phyloP scores from a whole-genome alignment of 2,329 filamentous ascomycete species.

The Alternaria longipes region DNA sequence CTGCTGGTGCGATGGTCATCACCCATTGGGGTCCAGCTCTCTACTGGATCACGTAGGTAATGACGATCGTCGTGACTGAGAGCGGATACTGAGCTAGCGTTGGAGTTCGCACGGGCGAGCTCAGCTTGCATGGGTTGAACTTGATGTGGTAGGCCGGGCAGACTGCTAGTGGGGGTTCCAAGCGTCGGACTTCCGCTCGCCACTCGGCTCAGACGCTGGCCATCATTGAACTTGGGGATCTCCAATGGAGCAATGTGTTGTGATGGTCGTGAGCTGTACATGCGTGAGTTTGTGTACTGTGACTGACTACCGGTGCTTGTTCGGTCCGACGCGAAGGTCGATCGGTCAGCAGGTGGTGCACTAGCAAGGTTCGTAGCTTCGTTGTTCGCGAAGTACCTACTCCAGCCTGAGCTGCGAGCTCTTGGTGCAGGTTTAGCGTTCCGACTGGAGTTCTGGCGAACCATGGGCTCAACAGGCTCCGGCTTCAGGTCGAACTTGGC shows the following conservation, averaged over 20 bases:
- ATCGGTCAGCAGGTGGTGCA: constrained; percentile 67
- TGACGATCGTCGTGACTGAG: constrained; percentile 44
- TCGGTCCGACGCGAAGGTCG: constrained; percentile 51
- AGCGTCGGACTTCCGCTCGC: constrained; percentile 75
- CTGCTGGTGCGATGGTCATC: constrained; percentile 53
- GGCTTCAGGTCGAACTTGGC: constrained; percentile 55
- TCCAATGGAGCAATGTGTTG: constrained; percentile 73
- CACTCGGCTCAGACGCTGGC: constrained; percentile 71
- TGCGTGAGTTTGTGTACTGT: constrained; percentile 61
- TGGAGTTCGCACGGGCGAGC: constrained; percentile 50
- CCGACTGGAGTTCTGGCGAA: constrained; percentile 50
- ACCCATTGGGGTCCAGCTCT: constrained; percentile 51
- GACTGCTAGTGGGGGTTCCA: constrained; percentile 62
- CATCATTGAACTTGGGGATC: constrained; percentile 59
- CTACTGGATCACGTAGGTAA: constrained; percentile 41
- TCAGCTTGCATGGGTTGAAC: constrained; percentile 51
- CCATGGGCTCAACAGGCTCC: constrained; percentile 42
- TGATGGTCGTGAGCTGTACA: constrained; percentile 69
- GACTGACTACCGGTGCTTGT: constrained; percentile 52
- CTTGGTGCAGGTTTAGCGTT: constrained; percentile 33
- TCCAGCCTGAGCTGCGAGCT: constrained; percentile 75
- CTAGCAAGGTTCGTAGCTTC: constrained; percentile 65
- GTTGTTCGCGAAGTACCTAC: constrained; percentile 79
- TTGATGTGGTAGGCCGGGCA: constrained; percentile 50
- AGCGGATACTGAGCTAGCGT: constrained; percentile 46